Evolutionary conservation across 495 filamentous ascomycete species (phyloP), one percentile per base, ranked within the genome.

Genomic region (Bathelium albidoporum): DNA sequence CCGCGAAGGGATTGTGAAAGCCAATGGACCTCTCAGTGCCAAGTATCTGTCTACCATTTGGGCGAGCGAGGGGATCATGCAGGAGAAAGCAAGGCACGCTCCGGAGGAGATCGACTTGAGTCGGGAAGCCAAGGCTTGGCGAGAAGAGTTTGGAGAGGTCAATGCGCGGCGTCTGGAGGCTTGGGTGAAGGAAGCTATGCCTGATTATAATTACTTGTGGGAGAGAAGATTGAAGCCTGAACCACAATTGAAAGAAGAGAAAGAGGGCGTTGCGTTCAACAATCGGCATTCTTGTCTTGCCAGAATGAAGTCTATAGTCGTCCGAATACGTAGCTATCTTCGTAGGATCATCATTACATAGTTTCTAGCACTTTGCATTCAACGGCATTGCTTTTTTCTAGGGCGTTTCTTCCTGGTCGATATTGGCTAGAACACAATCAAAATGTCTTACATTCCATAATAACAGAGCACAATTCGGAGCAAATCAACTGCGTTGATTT

Each of bases 141-240:
- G 67, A 65, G 66, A 61, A 7, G 78, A 81, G 63, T 80, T 80
- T 68, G 79, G 78, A 0, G 73, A 76, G 43, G 74, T 74, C 32
- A 58, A 65, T 0, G 77, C 68, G 10, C 60, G 45, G 32, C 65
- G 70, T 26, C 39, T 82, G 1, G 77, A 78, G 64, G 59, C 66
- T 58, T 68, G 64, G 61, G 78, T 81, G 1, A 44, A 66, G 39
- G 72, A 65, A n/a, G 73, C 76, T 1, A 79, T 80, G 78, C 65
- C 68, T 1, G 78, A 82, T 64, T 82, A 80, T 69, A 74, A 79
- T 67, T 78, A 73, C 68, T 62, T 82, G 39, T 77, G 70, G 64
- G 73, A 66, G 34, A 72, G 73, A 24, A 70, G 76, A 58, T 26
- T 74, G 68, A 68, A 41, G 28, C 32, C 61, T 11, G 4, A 55